phyloP scores from a whole-genome alignment of 164 flowering plant species.

The Magnolia officinalis region DNA sequence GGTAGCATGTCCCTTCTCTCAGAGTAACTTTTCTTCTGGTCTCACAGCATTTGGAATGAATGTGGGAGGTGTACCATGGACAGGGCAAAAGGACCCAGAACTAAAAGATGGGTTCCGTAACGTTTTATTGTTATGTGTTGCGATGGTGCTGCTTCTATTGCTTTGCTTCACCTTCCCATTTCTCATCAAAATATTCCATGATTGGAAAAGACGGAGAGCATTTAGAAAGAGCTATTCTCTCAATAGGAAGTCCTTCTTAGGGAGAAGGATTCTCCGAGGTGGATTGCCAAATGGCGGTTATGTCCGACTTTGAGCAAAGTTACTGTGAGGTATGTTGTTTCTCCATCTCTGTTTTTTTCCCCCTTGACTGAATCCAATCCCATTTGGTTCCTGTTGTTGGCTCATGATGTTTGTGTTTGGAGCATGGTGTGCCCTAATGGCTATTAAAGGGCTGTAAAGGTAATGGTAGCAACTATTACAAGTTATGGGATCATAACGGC shows the following conservation, averaged over 20 bases:
- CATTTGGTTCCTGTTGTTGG: background rate
- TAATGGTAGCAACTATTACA: too few relatives aligned
- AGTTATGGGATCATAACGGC: too few relatives aligned
- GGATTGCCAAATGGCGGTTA: slow-evolving; percentile 50
- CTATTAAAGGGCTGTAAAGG: too few relatives aligned
- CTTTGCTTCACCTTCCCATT: slow-evolving; percentile 67
- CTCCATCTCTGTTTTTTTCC: background rate
- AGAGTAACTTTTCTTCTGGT: background rate
- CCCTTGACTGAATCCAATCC: background rate
- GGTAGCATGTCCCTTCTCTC: too few relatives aligned
- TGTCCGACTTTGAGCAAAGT: slow-evolving; percentile 21
- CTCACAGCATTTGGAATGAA: slow-evolving; percentile 94
- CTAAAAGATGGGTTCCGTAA: slow-evolving; percentile 76
- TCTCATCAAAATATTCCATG: slow-evolving; percentile 42
- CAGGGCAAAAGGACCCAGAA: slow-evolving; percentile 54
- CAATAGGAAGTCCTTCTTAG: slow-evolving; percentile 65
- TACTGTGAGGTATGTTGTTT: background rate
- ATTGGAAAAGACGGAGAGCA: slow-evolving; percentile 54
- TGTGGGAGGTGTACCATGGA: slow-evolving; percentile 99
- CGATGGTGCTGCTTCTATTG: slow-evolving; percentile 52
- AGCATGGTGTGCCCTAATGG: background rate
- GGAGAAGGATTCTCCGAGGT: slow-evolving; percentile 32
- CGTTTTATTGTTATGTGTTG: slow-evolving; percentile 64
- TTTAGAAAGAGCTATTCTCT: slow-evolving; percentile 64
- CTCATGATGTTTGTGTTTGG: background rate